A percentile compares a stretch with the other conserved stretches of the same genome.
Conservation (phyloP, 305 asterid species). For the Fraxinus greggii region DNA sequence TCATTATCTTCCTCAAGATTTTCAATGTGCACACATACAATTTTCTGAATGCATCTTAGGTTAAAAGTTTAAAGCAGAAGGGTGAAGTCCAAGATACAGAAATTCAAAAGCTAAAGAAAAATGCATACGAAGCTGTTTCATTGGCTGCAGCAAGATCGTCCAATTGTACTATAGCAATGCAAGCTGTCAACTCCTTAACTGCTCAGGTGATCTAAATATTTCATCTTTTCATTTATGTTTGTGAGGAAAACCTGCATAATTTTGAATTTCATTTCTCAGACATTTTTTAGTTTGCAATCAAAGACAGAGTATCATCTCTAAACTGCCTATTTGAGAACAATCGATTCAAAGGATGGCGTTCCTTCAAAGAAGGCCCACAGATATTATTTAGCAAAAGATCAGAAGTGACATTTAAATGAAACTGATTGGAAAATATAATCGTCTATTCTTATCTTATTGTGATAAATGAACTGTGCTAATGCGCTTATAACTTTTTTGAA, state of each 20-base stretch:
- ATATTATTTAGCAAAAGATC: not conserved
- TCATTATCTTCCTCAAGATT: not conserved
- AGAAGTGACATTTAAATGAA: not conserved
- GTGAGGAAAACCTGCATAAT: not conserved
- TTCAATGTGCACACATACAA: not conserved
- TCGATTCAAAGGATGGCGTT: not conserved
- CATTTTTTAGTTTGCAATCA: not conserved
- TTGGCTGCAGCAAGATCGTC: slow-evolving; percentile 65
- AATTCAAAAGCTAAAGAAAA: slow-evolving; percentile 51
- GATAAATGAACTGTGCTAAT: not conserved
- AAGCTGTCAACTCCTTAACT: slow-evolving; percentile 53
- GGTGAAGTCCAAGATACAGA: slow-evolving; percentile 64
- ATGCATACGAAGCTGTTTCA: slow-evolving; percentile 47
- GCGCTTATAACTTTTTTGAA: not conserved
- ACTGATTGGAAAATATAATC: not conserved
- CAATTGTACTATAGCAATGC: slow-evolving; percentile 46
- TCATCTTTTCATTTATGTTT: not conserved
- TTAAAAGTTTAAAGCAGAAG: slow-evolving; percentile 60
- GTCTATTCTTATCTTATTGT: not conserved
- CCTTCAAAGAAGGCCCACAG: not conserved
- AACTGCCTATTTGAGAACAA: not conserved
- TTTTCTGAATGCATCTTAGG: slow-evolving; percentile 30
- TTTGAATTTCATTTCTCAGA: not conserved
- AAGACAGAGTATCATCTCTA: not conserved
- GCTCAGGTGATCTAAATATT: slow-evolving; percentile 50